These are phyloP conservation scores for Jaapia argillacea DNA, from an alignment of 768 basidiomycete species.

Conservation along the genomic window DNA sequence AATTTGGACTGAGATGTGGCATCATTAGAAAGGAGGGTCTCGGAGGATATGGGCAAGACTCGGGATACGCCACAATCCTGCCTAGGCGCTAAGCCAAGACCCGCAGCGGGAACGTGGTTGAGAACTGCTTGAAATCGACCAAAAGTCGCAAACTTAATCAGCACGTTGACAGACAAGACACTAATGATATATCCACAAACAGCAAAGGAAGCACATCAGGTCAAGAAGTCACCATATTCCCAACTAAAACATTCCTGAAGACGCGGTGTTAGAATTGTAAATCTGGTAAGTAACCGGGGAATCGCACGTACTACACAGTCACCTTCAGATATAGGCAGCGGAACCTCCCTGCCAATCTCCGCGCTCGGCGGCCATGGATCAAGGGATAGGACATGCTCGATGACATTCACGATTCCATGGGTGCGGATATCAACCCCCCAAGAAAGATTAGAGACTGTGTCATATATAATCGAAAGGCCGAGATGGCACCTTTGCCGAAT, in stretches of 20 bases:
- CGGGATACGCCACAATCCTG: no score
- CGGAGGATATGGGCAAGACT: no score
- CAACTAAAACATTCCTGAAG: slow-evolving; percentile 67
- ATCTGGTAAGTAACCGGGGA: not conserved
- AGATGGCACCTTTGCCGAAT: slow-evolving; percentile 59
- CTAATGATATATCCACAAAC: no score
- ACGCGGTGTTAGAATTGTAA: not conserved
- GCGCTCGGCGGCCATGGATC: slow-evolving; percentile 61
- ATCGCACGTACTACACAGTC: slow-evolving; percentile 58
- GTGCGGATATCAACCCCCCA: slow-evolving; percentile 81
- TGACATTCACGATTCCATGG: slow-evolving; percentile 72
- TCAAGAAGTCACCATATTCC: slow-evolving; percentile 56
- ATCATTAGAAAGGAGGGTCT: no score
- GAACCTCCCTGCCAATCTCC: slow-evolving; percentile 57
- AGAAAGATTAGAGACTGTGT: slow-evolving; percentile 77
- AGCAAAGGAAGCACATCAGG: no score
- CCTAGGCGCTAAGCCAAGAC: no score
- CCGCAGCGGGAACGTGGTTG: no score
- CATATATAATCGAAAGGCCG: slow-evolving; percentile 80
- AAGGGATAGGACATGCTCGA: slow-evolving; percentile 61
- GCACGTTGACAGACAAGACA: no score
- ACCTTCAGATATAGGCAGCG: slow-evolving; percentile 37
- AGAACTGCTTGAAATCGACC: no score
- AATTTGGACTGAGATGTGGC: no score
- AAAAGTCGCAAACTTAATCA: no score